A percentile compares a stretch with the other conserved stretches of the same genome.
Conservation (phyloP, 495 filamentous ascomycete species). For the Penicillium desertorum region DNA sequence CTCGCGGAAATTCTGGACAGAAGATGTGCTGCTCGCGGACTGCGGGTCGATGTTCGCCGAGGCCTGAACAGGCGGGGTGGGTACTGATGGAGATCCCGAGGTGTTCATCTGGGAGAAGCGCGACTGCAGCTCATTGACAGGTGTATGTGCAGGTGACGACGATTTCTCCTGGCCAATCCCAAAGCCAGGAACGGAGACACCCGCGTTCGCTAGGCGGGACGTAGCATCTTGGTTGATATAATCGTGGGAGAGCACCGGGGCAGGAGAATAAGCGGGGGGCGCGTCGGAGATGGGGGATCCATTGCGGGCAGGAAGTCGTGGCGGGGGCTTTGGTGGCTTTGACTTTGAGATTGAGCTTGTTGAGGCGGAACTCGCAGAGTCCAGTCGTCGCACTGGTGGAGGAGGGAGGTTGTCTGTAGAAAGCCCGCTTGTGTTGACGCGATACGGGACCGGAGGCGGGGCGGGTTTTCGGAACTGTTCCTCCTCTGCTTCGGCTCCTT, state of each 20-base stretch:
- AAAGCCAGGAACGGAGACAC: slow-evolving; percentile 78
- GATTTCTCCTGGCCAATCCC: slow-evolving; percentile 57
- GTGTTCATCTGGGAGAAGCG: slow-evolving; percentile 61
- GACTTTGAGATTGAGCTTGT: slow-evolving; percentile 38
- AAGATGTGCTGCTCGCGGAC: slow-evolving; percentile 39
- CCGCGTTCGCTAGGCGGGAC: slow-evolving; percentile 68
- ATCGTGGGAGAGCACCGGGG: slow-evolving; percentile 34
- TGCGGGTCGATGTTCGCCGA: slow-evolving; percentile 37
- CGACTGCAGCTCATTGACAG: slow-evolving; percentile 65
- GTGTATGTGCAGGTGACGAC: slow-evolving; percentile 22
- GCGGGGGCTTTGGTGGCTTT: slow-evolving; percentile 60
- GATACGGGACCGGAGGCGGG: slow-evolving; percentile 65
- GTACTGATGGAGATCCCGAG: slow-evolving; percentile 23
- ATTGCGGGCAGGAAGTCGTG: slow-evolving; percentile 71
- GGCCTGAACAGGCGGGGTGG: slow-evolving; percentile 44
- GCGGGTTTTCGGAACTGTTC: slow-evolving; percentile 45
- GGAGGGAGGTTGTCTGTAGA: slow-evolving; percentile 67
- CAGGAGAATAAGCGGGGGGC: slow-evolving; percentile 52
- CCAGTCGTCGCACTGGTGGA: slow-evolving; percentile 61
- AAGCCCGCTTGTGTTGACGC: slow-evolving; percentile 67
- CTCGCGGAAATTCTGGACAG: slow-evolving; percentile 64
- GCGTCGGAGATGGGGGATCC: slow-evolving; percentile 50
- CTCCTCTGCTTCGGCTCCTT: slow-evolving; percentile 34
- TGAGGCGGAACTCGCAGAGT: slow-evolving; percentile 42
- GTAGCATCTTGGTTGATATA: slow-evolving; percentile 69